phyloP scores from a whole-genome alignment of 805 yeast genomes.

The Saccharomycopsis fibuligera region DNA sequence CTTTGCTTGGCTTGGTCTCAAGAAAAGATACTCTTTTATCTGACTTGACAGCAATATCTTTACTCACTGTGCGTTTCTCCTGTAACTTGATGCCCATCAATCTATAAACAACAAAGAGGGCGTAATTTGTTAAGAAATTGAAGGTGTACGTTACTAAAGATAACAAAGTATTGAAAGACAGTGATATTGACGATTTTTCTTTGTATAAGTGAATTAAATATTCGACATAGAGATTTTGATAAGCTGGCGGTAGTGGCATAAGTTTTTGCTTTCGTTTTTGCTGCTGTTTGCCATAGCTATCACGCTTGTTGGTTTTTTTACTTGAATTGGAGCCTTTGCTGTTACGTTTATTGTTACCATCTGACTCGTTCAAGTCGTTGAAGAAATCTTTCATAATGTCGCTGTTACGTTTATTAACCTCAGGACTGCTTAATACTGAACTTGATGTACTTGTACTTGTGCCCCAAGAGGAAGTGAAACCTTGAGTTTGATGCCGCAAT shows the following conservation, averaged over 20 bases:
- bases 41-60: too few relatives aligned
- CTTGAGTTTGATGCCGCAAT: background rate
- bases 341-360: background rate
- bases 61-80: too few relatives aligned
- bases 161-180: constrained; percentile 11
- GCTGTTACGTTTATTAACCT: background rate
- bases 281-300: background rate
- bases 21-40: constrained; percentile 15
- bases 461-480: background rate
- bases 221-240: constrained; percentile 16
- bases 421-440: background rate
- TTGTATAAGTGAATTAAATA: constrained; percentile 12
- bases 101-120: constrained; percentile 7
- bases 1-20: background rate
- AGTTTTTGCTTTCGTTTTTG: background rate
- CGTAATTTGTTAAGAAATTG: constrained; percentile 5
- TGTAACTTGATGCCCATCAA: background rate
- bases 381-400: background rate
- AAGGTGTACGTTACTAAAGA: constrained; percentile 3
- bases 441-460: background rate
- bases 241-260: background rate
- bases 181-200: constrained; percentile 6
- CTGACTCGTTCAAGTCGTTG: background rate
- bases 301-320: background rate
- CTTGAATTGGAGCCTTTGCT: background rate